Conservation (phyloP, 768 basidiomycete genomes). For the Ramaria sp. region DNA sequence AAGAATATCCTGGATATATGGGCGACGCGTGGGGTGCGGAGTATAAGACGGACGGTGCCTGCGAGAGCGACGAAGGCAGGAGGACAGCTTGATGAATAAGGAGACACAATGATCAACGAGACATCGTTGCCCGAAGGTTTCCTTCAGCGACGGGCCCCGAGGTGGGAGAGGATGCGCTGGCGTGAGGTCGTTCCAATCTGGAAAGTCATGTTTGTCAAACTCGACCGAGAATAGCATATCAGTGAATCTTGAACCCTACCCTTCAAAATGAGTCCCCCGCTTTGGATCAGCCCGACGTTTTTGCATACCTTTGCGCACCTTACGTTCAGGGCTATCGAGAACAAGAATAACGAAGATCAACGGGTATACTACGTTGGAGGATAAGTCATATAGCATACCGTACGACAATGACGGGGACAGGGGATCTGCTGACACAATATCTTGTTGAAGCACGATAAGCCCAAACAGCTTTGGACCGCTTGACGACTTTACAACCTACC, state of each 20-base stretch:
- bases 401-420: conserved; percentile 94
- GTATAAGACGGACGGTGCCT: neutral
- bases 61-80: neutral
- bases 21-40: neutral
- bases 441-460: conserved; percentile 22
- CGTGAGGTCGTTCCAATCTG: neutral
- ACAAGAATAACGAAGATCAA: neutral
- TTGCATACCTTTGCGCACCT: conserved; percentile 73
- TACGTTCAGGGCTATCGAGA: conserved; percentile 51
- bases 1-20: neutral
- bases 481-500: conserved; percentile 21
- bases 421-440: conserved; percentile 83
- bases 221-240: no score
- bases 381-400: conserved; percentile 22
- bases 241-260: conserved; percentile 26
- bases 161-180: neutral
- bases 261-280: conserved; percentile 74
- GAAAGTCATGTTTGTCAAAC: no score
- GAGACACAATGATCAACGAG: neutral
- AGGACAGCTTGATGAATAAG: neutral
- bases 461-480: neutral
- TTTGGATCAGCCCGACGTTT: conserved; percentile 87
- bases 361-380: neutral
- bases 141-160: neutral
- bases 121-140: neutral